phyloP scores from a whole-genome alignment of 768 basidiomycete genomes.

The Leccinum fibrillosum region DNA sequence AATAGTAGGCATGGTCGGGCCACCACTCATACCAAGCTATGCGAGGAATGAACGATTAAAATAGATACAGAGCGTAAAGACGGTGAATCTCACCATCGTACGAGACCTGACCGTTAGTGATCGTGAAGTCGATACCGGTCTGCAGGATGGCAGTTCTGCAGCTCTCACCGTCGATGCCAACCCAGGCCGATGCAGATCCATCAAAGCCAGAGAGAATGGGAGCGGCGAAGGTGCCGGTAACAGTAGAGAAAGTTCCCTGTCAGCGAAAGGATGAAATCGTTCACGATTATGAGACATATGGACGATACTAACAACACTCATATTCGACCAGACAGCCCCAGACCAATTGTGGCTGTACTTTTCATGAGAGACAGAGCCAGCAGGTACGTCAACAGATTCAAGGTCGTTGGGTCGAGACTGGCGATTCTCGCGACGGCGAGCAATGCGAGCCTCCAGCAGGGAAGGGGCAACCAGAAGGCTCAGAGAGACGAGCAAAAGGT shows the following conservation, averaged over 20 bases:
- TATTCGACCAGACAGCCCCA: not conserved
- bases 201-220: not conserved
- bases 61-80: no score
- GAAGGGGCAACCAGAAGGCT: slow-evolving; percentile 6
- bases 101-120: not conserved
- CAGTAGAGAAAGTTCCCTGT: not conserved
- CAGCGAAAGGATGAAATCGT: not conserved
- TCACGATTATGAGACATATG: not conserved
- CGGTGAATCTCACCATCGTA: not conserved
- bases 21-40: not conserved
- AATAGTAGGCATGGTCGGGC: not conserved
- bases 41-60: no score
- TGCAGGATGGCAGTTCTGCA: not conserved
- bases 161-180: not conserved
- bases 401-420: not conserved
- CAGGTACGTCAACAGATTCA: not conserved
- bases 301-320: no score
- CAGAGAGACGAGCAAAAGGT: slow-evolving; percentile 17
- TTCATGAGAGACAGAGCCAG: slow-evolving; percentile 1
- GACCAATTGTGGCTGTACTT: slow-evolving; percentile 20
- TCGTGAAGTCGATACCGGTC: not conserved
- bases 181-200: not conserved
- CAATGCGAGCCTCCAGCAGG: not conserved
- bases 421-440: not conserved
- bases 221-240: not conserved